Evolutionary conservation across 73 alveolate species (phyloP).

Genomic region (Paramecium bursaria): DNA sequence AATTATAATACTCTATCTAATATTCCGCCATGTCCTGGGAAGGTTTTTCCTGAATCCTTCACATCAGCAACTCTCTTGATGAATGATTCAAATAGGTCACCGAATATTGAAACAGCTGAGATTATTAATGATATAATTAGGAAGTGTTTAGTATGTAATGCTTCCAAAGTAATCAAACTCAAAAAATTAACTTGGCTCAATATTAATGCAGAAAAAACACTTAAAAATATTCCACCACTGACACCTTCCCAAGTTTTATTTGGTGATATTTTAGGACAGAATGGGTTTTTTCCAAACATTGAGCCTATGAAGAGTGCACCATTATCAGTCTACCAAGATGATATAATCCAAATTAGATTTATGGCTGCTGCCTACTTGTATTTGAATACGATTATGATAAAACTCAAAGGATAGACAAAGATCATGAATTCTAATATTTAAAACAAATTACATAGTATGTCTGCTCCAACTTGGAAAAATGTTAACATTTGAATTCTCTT

Average conservation of each 20-base stretch:
- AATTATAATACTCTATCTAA: conserved; percentile 72
- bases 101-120: conserved; percentile 68
- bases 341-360: conserved; percentile 40
- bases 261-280: conserved; percentile 71
- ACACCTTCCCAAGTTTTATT: conserved; percentile 71
- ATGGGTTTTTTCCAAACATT: conserved; percentile 60
- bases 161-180: conserved; percentile 13
- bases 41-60: conserved; percentile 74
- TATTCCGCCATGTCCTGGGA: conserved; percentile 87
- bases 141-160: conserved; percentile 40
- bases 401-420: conserved; percentile 66
- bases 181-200: conserved; percentile 9
- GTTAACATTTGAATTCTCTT: conserved; percentile 28
- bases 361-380: conserved; percentile 54
- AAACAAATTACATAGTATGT: conserved; percentile 7
- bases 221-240: conserved; percentile 61
- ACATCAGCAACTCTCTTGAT: conserved; percentile 76
- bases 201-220: conserved; percentile 48
- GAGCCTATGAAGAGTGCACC: conserved; percentile 72
- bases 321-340: conserved; percentile 69
- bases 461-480: conserved; percentile 46
- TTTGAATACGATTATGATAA: conserved; percentile 14
- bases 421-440: conserved; percentile 45
- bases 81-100: conserved; percentile 75
- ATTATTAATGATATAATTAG: conserved; percentile 59